Evolutionary conservation across 116 monocot genomes (phyloP).

Genomic region (Phalaenopsis hybrid): DNA sequence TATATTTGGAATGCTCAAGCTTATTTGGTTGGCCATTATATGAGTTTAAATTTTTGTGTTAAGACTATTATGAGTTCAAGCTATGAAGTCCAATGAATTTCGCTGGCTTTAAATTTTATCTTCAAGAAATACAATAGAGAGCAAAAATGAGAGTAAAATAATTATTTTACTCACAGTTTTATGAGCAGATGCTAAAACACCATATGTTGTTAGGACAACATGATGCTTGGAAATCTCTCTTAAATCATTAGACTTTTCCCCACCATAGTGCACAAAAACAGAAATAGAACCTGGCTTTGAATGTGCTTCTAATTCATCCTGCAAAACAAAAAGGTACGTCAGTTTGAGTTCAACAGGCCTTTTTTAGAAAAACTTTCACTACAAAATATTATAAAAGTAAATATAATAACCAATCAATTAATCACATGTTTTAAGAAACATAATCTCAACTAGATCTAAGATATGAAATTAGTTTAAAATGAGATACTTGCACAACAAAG

Average conservation of each 20-base stretch:
- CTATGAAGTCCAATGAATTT: too few species aligned
- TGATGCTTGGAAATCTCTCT: constrained; percentile 43
- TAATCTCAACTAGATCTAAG: too few species aligned
- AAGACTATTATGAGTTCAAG: too few species aligned
- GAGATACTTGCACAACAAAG: not conserved
- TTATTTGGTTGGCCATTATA: too few species aligned
- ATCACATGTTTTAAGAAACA: too few species aligned
- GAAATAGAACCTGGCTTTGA: constrained; percentile 56
- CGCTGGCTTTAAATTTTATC: too few species aligned
- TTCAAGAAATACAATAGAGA: not conserved
- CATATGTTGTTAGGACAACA: constrained; percentile 89
- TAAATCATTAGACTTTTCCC: constrained; percentile 54
- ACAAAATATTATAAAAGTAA: too few species aligned
- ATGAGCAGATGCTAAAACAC: constrained; percentile 49
- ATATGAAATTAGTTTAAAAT: too few species aligned
- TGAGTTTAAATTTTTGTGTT: too few species aligned
- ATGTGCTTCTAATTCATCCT: constrained; percentile 86
- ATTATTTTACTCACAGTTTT: constrained; percentile 35
- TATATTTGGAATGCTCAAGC: too few species aligned
- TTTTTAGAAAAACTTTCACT: not conserved
- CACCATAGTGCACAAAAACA: constrained; percentile 85
- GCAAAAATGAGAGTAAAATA: not conserved
- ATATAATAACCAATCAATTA: too few species aligned
- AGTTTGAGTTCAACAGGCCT: not conserved
- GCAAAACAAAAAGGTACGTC: constrained; percentile 5